Evolutionary conservation across 2,329 filamentous ascomycete genomes (phyloP).

Genomic region (Tolypocladium nubicola): DNA sequence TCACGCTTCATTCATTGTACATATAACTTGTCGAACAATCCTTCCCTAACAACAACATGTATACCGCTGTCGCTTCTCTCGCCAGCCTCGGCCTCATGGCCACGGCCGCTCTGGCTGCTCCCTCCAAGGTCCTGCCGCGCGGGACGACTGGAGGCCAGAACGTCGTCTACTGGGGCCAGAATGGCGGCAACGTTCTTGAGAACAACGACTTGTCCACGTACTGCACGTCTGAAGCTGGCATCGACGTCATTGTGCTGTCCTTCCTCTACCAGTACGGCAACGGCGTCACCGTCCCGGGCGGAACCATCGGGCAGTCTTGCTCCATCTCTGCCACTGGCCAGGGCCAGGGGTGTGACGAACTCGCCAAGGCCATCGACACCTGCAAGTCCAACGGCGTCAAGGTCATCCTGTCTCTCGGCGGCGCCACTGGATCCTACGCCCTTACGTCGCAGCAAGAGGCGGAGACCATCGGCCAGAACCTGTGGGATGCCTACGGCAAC

Average conservation of each 20-base stretch:
- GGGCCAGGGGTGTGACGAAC: conserved; percentile 15
- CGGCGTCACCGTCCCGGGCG: conserved; percentile 24
- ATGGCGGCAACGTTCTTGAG: conserved; percentile 16
- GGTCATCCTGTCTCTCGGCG: conserved; percentile 8
- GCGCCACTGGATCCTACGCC: conserved; percentile 9
- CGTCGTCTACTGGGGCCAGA: conserved; percentile 19
- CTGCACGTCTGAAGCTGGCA: conserved; percentile 24
- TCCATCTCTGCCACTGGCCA: conserved; percentile 19
- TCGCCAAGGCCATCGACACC: conserved; percentile 10
- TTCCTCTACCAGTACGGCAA: conserved; percentile 29
- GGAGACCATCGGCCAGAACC: conserved; percentile 10
- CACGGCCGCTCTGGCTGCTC: conserved; percentile 4
- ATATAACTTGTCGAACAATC: neutral
- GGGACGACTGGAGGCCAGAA: conserved; percentile 15
- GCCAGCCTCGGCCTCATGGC: conserved; percentile 9
- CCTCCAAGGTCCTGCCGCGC: neutral
- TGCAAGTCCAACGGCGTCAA: conserved; percentile 12
- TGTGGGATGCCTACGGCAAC: conserved; percentile 12
- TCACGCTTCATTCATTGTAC: neutral
- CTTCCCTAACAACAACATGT: conserved; percentile 8
- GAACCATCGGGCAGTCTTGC: conserved; percentile 28
- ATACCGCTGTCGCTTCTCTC: conserved; percentile 2
- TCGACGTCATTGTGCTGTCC: conserved; percentile 31
- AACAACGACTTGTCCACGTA: conserved; percentile 26
- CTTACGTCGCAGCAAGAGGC: conserved; percentile 9